Evolutionary conservation across 2,329 filamentous ascomycete species (phyloP), one percentile per base, ranked within the genome.

Genomic region (Cladophialophora immunda): DNA sequence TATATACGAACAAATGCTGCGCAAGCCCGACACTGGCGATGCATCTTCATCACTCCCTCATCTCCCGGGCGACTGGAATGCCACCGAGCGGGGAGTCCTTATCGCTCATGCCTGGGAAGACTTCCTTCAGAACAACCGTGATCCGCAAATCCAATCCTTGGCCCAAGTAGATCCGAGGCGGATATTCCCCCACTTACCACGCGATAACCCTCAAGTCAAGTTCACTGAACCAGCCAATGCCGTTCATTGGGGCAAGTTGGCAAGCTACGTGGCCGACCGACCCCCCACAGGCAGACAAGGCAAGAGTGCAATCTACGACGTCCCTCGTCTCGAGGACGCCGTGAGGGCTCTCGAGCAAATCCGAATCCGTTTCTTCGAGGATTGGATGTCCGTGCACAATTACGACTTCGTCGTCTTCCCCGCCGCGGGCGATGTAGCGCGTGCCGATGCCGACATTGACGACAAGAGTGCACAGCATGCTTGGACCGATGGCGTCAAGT

Each of bases 51-150:
- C 27, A 36, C 41, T 52, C 5, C 71, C 75, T 0, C 76, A 79
- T 4, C 77, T 81, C 32, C 80, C 82, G 1, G 75, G 78, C 1
- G 77, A 80, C 63, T 86, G 83, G 83, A 80, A 81, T 45, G 74
- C 72, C 57, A 78, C 80, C 29, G 84, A 86, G 69, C 78, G 83
- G 63, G 78, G 82, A 22, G 75, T 80, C n/a, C 75, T 86, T 1
- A 81, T 85, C 2, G 82, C 84, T 1, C 81, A 82, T 68, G 79
- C 81, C 0, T 86, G 85, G 84, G 80, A 86, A 63, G 80, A 83
- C 53, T 87, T 86, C 60, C 76, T 86, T 1, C 67, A 70, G 1
- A 50, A 53, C 15, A 61, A 61, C 34, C 27, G 66, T 7, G 81
- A 84, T 63, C 54, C 75, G 0, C 78, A 76, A 0, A 75, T 80